phyloP scores from a whole-genome alignment of 2,329 filamentous ascomycete genomes.

The Chalaropsis ovoidea region DNA sequence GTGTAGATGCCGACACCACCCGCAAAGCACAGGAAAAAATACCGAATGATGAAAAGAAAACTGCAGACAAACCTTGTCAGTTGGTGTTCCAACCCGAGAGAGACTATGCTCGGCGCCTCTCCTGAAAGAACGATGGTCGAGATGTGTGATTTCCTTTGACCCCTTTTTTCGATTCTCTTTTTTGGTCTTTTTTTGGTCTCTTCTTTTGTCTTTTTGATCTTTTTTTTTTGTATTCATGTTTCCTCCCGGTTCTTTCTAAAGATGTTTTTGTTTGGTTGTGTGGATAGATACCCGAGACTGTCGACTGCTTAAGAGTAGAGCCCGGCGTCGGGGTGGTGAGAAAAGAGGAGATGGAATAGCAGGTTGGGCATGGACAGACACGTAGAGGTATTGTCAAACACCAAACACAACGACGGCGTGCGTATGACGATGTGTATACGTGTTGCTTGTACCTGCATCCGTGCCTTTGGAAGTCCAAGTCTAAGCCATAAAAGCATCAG shows the following conservation, averaged over 20 bases:
- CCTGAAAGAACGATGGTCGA: background rate
- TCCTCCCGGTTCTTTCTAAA: too few relatives aligned
- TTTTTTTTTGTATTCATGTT: too few relatives aligned
- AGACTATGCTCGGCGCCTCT: background rate
- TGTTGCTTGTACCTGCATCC: background rate
- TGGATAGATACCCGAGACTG: too few relatives aligned
- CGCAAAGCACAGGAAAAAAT: background rate
- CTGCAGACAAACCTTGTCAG: background rate
- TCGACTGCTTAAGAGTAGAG: too few relatives aligned
- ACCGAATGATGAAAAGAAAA: background rate
- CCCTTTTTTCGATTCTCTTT: background rate
- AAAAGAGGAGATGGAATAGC: too few relatives aligned
- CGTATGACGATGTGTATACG: background rate
- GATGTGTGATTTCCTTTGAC: background rate
- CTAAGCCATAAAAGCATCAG: slow-evolving; percentile 25
- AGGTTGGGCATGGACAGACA: too few relatives aligned
- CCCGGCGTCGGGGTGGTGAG: too few relatives aligned
- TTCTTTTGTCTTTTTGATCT: background rate
- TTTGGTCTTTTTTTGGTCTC: background rate
- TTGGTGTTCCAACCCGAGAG: background rate
- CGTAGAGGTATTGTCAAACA: too few relatives aligned
- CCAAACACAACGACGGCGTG: too few relatives aligned
- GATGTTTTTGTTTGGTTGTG: too few relatives aligned
- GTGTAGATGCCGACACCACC: too few relatives aligned
- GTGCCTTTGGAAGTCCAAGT: background rate